Percentiles rank a stretch among this genome's conserved stretches.
Conservation (phyloP, 73 alveolate genomes). For the Uronychia setigera region DNA sequence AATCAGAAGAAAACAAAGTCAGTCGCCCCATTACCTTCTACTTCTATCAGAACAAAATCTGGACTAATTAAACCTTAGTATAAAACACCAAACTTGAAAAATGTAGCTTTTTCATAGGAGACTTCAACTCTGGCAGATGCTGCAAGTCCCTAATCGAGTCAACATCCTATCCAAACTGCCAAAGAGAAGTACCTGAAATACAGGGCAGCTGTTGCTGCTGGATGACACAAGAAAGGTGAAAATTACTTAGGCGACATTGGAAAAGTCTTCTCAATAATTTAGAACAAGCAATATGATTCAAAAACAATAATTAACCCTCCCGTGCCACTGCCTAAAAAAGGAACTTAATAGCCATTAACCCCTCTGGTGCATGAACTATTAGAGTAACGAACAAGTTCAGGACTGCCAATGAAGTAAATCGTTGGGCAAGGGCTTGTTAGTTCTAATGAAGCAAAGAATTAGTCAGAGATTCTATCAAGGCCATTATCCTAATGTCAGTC, state of each 20-base stretch:
- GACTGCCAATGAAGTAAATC: no score
- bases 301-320: not conserved
- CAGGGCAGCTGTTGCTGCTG: conserved; percentile 5
- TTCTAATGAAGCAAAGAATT: no score
- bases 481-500: no score
- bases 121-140: not conserved
- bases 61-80: not conserved
- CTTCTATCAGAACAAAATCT: not conserved
- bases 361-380: no score
- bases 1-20: not conserved
- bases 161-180: not conserved
- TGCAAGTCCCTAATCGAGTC: not conserved
- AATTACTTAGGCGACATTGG: not conserved
- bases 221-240: not conserved
- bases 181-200: not conserved
- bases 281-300: not conserved
- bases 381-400: no score
- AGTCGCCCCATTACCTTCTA: not conserved
- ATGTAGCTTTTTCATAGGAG: not conserved
- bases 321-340: not conserved
- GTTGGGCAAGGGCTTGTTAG: no score
- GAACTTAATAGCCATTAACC: no score
- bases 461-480: no score
- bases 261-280: not conserved
- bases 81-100: no score